Base-by-base conservation (phyloP, 192 early-diverging fungal genomes). In the Coemansia sp. region DNA sequence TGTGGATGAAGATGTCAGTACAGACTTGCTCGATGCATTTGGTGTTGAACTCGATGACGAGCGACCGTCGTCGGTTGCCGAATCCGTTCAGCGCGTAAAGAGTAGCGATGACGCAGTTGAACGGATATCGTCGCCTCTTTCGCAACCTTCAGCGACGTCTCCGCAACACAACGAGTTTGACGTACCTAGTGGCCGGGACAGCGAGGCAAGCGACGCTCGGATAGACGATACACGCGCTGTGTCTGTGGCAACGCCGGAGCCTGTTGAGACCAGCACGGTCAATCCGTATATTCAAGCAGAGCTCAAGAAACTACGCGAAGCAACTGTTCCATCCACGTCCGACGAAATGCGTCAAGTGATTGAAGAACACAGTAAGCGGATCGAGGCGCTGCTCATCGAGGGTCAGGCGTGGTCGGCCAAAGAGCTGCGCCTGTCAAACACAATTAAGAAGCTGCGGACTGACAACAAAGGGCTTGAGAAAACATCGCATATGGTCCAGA, bases 331-430 rank as follows among this genome's bases (percentile, higher is more conserved):
- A 3, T 60, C 69, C 2, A 48, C 67, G 3, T 58, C 68, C 1
- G 65, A 66, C 3, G 73, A 73, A 11, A 67, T 79, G 56, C 64
- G 70, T 9, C 37, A 53, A 47, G 61, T 76, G 26, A 74, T 84
- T 18, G 73, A 71, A 20, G 61, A 79, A 60, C 63, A 76, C 66
- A 48, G 74, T 36, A 59, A 74, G 68, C 34, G 65, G 3, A 70
- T 83, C 21, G 67, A 60, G 52, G 70, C 61, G 40, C 58, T 72
- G 60, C 48, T 84, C 4, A 34, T 56, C 25, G 66, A 81, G 84
- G 90, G 92, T 14, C 90, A 93, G 62, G 74, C 85, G 48, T 83
- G 91, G 56, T 92, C 91, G 6, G 88, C 91, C 58, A 85, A 84
- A 42, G 91, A 93, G 64, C 78, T 93, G 42, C 85, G 84, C 23